phyloP scores from a whole-genome alignment of 2,329 filamentous ascomycete genomes.

The Botrytis fabae region DNA sequence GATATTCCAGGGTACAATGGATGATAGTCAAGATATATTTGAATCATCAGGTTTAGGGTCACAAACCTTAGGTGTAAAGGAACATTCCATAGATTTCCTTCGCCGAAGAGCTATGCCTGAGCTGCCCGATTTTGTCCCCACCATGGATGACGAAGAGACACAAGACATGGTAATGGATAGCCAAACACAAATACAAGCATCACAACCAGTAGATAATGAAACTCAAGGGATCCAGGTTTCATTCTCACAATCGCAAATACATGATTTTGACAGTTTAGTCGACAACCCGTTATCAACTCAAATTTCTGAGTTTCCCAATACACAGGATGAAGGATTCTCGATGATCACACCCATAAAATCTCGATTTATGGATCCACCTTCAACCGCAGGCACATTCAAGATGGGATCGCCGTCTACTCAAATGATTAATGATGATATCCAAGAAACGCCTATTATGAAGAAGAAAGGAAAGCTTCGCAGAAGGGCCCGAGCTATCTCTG shows the following conservation, averaged over 20 bases:
- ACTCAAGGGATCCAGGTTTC: constrained; percentile 51
- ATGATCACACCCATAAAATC: constrained; percentile 69
- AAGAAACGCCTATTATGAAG: constrained; percentile 66
- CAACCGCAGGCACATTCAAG: constrained; percentile 71
- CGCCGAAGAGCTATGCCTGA: constrained; percentile 50
- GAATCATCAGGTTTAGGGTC: constrained; percentile 31
- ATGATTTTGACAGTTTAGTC: constrained; percentile 58
- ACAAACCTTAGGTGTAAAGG: constrained; percentile 30
- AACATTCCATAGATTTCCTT: constrained; percentile 52
- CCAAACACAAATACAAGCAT: constrained; percentile 47
- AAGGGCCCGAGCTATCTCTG: constrained; percentile 46
- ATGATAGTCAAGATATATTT: constrained; percentile 52
- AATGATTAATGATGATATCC: constrained; percentile 42
- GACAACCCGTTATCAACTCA: constrained; percentile 54
- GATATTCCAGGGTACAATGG: constrained; percentile 89
- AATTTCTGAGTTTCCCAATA: constrained; percentile 69
- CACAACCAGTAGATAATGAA: constrained; percentile 43
- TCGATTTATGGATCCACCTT: constrained; percentile 63
- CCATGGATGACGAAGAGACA: constrained; percentile 44
- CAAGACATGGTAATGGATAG: constrained; percentile 51
- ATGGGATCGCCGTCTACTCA: constrained; percentile 40
- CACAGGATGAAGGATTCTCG: constrained; percentile 78
- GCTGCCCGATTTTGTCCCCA: constrained; percentile 48
- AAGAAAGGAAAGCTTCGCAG: constrained; percentile 59
- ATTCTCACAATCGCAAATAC: constrained; percentile 61